Evolutionary conservation across 805 yeast species (phyloP), one percentile per base, ranked within the genome.

Genomic region (Yarrowia porcina): DNA sequence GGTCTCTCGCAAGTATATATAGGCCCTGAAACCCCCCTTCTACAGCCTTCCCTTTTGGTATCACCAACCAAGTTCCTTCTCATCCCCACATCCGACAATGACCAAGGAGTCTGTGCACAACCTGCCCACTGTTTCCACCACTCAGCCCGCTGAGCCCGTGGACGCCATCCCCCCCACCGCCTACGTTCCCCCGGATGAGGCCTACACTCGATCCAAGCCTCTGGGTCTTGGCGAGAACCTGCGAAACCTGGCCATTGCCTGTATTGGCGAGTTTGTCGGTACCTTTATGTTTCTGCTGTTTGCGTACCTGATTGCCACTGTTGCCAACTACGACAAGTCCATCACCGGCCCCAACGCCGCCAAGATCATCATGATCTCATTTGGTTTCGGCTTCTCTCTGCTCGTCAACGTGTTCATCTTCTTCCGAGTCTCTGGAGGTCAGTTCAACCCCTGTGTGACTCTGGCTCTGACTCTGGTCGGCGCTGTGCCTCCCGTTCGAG

Each of bases 401-500:
- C 82, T 87, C 84, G 85, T 87, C 67, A 83, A 82, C 69, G 89
- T 88, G 56, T 83, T 84, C 69, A 75, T 84, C 69, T 83, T 87
- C 70, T 86, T 80, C 77, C 82, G 90, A 74, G 83, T 90, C 65
- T 87, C 94, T 39, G 96, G 96, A 71, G 96, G 94, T 78, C 89
- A 88, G 77, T 82, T 90, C 73, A 90, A 90, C 78, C 97, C 97
- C 12, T 93, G 94, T 57, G 96, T 90, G 42, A 86, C 96, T 21
- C 78, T 89, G 41, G 77, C 91, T 28, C 77, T 90, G 71, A 81
- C 84, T n/a, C 76, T 88, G 45, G 86, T 89, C 20, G 82, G 88
- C 66, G 93, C 90, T 63, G 80, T 88, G 65, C 82, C 90, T 42
- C 90, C 91, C 63, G 65, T 87, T 32, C 83, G 94, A 74, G 92